These are phyloP conservation scores for Lactifluus echinatus DNA, from an alignment of 768 basidiomycete genomes.

Conservation along the genomic window DNA sequence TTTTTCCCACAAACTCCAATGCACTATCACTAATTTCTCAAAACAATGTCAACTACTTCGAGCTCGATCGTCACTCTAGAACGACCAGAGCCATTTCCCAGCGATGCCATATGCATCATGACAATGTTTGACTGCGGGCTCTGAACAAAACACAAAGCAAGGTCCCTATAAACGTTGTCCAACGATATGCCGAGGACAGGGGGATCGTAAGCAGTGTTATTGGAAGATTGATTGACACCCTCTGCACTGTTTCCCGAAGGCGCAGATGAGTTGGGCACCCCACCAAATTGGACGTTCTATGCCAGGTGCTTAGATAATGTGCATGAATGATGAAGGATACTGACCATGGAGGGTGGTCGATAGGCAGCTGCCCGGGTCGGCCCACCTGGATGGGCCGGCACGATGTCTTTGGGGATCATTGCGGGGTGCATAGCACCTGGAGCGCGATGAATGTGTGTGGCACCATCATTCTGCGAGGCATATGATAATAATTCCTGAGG, in stretches of 20 bases:
- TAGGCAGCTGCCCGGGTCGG: background rate
- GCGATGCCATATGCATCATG: background rate
- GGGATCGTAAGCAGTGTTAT: background rate
- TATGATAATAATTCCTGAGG: background rate
- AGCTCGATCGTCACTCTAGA: background rate
- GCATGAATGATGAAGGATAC: background rate
- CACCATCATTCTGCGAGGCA: background rate
- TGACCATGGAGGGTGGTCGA: background rate
- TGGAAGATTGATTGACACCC: background rate
- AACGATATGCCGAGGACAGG: background rate
- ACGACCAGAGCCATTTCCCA: background rate
- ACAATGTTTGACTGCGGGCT: background rate
- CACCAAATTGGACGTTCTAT: background rate
- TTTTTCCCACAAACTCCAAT: background rate
- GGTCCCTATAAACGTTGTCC: background rate
- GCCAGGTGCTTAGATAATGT: background rate
- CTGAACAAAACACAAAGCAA: background rate
- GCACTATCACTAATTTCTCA: background rate
- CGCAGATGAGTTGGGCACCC: background rate
- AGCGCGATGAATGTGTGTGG: background rate
- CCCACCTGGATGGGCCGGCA: background rate
- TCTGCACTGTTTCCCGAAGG: background rate
- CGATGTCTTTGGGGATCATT: background rate
- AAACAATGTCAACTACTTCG: background rate
- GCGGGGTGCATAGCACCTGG: background rate